phyloP scores from a whole-genome alignment of 2,329 filamentous ascomycete genomes.

The Pleoardoris graminearum region DNA sequence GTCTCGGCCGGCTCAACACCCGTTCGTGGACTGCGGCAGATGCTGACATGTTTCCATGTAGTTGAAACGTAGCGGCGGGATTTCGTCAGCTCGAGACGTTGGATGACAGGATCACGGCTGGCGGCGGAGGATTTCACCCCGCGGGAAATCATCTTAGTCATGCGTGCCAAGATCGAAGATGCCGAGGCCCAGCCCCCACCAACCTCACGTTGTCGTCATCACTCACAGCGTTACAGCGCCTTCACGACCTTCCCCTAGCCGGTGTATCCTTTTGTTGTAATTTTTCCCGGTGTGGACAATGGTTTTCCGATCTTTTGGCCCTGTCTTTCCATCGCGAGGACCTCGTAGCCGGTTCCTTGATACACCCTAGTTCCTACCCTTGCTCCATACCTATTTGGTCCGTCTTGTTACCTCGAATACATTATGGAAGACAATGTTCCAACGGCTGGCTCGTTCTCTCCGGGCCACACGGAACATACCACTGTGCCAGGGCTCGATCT shows the following conservation, averaged over 20 bases:
- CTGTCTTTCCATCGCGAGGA: conserved; percentile 15
- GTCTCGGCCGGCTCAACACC: neutral
- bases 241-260: neutral
- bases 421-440: conserved; percentile 26
- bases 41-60: conserved; percentile 7
- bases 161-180: neutral
- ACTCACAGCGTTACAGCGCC: neutral
- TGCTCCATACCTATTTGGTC: conserved; percentile 30
- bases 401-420: conserved; percentile 26
- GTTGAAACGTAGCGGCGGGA: conserved; percentile 9
- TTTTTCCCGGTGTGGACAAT: conserved; percentile 19
- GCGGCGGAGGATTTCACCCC: conserved; percentile 1
- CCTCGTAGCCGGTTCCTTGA: conserved; percentile 27
- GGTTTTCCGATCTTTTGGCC: conserved; percentile 14
- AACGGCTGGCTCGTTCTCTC: conserved; percentile 20
- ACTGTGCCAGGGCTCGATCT: conserved; percentile 42
- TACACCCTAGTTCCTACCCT: conserved; percentile 33
- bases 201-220: conserved; percentile 13
- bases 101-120: neutral
- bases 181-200: neutral
- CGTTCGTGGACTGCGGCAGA: too few relatives aligned
- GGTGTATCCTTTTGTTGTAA: neutral
- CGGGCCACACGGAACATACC: conserved; percentile 16
- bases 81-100: neutral
- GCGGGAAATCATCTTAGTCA: neutral